Conservation (phyloP, 176 grass and related monocot genomes). For the Eleusine indica region DNA sequence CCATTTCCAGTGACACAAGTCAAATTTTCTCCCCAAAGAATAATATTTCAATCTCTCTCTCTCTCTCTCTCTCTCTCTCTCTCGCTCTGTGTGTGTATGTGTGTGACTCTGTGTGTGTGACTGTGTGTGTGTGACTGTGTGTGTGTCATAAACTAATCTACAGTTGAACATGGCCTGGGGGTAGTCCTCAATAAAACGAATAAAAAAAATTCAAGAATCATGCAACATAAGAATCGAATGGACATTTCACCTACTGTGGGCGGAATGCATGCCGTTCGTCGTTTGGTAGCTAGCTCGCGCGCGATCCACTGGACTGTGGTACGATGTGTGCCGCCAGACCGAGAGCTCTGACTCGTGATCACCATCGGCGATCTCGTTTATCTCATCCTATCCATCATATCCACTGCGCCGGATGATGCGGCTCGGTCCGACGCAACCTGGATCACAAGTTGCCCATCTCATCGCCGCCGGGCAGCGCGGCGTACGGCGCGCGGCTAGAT, state of each 20-base stretch:
- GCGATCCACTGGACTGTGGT: neutral
- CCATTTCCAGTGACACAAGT: too few relatives aligned
- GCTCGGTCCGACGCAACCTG: constrained; percentile 6
- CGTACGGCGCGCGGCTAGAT: neutral
- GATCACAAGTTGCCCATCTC: constrained; percentile 46
- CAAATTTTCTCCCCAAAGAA: too few relatives aligned
- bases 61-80: too few relatives aligned
- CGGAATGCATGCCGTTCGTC: neutral
- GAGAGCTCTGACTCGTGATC: neutral
- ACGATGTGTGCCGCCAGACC: neutral
- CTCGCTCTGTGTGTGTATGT: too few relatives aligned
- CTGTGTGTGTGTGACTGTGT: too few relatives aligned
- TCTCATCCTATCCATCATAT: constrained; percentile 22
- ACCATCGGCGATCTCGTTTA: neutral
- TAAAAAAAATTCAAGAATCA: too few relatives aligned
- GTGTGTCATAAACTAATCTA: too few relatives aligned
- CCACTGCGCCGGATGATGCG: constrained; percentile 23
- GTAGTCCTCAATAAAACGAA: too few relatives aligned
- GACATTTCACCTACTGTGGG: neutral
- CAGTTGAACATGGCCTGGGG: too few relatives aligned
- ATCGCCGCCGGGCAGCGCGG: neutral
- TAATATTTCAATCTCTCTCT: too few relatives aligned
- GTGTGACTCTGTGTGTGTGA: too few relatives aligned
- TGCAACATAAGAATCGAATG: neutral
- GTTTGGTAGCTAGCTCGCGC: neutral